Base-by-base conservation (phyloP, 371 early-diverging fungal species). In the Thermomucor indicae-seudaticae region DNA sequence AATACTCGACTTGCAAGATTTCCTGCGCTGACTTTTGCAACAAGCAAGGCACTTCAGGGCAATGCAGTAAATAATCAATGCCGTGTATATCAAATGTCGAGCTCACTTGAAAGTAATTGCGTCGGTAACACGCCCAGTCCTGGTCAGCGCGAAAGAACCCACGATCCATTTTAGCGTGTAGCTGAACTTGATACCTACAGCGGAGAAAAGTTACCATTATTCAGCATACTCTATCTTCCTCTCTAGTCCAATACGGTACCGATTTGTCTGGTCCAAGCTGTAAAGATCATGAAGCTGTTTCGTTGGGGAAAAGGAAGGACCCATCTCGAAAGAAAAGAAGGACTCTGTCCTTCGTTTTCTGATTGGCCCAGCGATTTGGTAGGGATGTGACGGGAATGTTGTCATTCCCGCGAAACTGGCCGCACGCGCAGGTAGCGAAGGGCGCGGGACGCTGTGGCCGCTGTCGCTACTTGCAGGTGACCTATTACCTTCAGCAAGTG, bases 61-160 rank as follows among this genome's bases (percentile, higher is more conserved):
- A 41, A 42, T 51, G 51, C 27, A 51, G 22, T 31, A 30, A 53
- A 3, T 72, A 57, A 24, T 70, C 64, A 8, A 69, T 49, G 19
- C 73, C 78, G 11, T 67, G 47, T 16, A 84, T 65, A 31, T 62
- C 58, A 50, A 88, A 88, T 2, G 84, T 72, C 30, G 77, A 66
- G 55, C 87, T 86, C 37, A 91, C 79, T 64, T 91, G 89, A 52
- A 91, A 90, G 65, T 91, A 92, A 52, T 92, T 92, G 56, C 93
- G 83, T 22, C 93, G 82, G 65, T 92, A 92, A 62, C 93, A 91
- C 2, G 90, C 88, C 93, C 92, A 93, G 51, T 81, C 80, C 43
- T 80, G 81, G 25, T 82, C 77, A 14, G 86, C 84, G 47, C 84
- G 55, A 57, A 85, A 85, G 64, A 85, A 89, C 1, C 90, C 90